Base-by-base conservation (phyloP, 192 early-diverging fungal species). In the Coemansia sp. region DNA sequence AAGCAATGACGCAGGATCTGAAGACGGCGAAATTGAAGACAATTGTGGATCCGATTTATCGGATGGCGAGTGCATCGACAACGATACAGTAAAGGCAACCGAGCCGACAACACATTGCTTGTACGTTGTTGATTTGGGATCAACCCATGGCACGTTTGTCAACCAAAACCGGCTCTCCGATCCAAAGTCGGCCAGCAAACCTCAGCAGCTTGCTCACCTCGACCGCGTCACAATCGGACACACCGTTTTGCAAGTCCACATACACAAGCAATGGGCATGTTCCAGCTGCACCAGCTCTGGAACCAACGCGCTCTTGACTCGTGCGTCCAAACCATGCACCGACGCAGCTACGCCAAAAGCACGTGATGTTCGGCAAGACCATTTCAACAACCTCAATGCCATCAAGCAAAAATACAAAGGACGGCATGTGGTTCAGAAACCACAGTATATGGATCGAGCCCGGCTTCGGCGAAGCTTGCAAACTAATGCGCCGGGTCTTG, bases 111-210 rank as follows among this genome's bases (percentile, higher is more conserved):
- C 28, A 3, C 40, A 44, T 3, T 5, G 15, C 15, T 77, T 86
- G 23, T 85, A 71, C 59, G 68, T 90, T 31, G 74, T 84, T 4
- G 89, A 90, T 51, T 74, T 73, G 24, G 90, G 89, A 6, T 93
- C 91, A 11, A 86, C 85, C 5, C 87, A 93, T 50, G 91, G 91
- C 4, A 91, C 91, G 1, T 86, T 87, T 62, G 63, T 91, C 36
- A 91, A 93, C 64, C 80, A 74, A 6, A 44, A 68, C 23, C 76
- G 91, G 24, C 71, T 93, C 10, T 89, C 89, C 0, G 74, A 79
- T 4, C 36, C 87, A 40, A 93, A 89, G 63, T 55, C 67, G 3
- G 79, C 84, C 18, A 89, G 88, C 64, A 70, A 81, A 21, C 91
- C 91, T 0, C 65, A 56, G 8, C 60, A 44, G 15, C 60, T 93